Evolutionary conservation across 495 filamentous ascomycete species (phyloP), one percentile per base, ranked within the genome.

Genomic region (Penicillium fimorum): DNA sequence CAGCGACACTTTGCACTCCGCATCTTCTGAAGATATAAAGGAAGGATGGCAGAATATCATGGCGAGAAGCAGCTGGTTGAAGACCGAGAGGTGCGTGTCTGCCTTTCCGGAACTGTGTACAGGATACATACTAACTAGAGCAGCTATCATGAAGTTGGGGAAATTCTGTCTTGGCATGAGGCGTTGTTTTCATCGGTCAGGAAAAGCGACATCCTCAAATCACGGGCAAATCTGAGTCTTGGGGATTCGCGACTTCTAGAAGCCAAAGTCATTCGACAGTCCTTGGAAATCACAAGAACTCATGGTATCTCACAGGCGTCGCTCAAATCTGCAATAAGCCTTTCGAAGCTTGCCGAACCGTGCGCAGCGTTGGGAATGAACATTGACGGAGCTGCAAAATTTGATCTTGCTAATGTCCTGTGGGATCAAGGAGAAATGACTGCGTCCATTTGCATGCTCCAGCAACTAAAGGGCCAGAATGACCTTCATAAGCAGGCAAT

Each of bases 371-470:
- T 88, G 47, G 90, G 88, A 0, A 72, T 96, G n/a, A 80, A 85
- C 58, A 83, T 96, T 47, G 85, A 87, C 57, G 88, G 84, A 5
- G 85, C 84, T 35, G 83, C 88, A 24, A 82, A 82, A 56, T 80
- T 90, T 43, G 94, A 97, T 68, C 81, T 86, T 20, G 91, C 94
- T 9, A 89, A 89, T 59, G 91, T 96, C 40, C 75, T 99, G 13
- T 99, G 94, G 94, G 91, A 93, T 52, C 89, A 96, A 66, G 93
- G 90, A 15, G 93, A 97, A 67, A 89, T 89, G 79, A 82, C 86
- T n/a, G 82, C 92, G 3, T 96, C 95, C 1, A 96, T 99, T 47
- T 79, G 84, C 40, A 92, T 97, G 80, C 84, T 97, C 27, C 85
- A 92, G 61, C 79, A 84, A 38, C 76, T 96, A 25, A 82, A 87